Conservation (phyloP, 164 flowering plant species). For the Chimonanthus salicifolius region DNA sequence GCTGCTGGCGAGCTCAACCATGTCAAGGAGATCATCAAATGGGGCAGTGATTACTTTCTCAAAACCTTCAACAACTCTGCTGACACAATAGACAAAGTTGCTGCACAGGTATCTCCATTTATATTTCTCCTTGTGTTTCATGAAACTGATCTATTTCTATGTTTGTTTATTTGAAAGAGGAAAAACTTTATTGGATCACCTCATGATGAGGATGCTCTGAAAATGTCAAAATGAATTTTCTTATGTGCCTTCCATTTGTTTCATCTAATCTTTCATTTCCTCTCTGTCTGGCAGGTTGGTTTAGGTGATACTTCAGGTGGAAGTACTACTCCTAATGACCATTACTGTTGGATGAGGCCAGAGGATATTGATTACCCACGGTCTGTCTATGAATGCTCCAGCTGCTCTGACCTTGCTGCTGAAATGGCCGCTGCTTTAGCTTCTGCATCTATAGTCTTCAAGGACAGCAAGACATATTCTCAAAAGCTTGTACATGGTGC, state of each 20-base stretch:
- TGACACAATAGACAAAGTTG: slow-evolving; percentile 52
- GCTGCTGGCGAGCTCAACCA: slow-evolving; percentile 85
- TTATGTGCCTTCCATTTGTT: neutral
- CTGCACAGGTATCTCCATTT: slow-evolving; percentile 51
- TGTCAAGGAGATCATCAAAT: slow-evolving; percentile 79
- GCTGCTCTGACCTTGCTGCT: slow-evolving; percentile 92
- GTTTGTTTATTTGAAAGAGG: neutral
- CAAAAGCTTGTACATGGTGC: slow-evolving; percentile 97
- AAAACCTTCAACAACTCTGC: slow-evolving; percentile 83
- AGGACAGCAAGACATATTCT: slow-evolving; percentile 87
- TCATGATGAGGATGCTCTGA: slow-evolving; percentile 1
- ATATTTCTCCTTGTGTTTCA: neutral
- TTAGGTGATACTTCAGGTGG: slow-evolving; percentile 65
- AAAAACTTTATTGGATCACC: neutral
- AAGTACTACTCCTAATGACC: slow-evolving; percentile 62
- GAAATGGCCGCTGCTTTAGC: slow-evolving; percentile 99
- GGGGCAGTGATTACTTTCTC: slow-evolving; percentile 93
- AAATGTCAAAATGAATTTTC: neutral
- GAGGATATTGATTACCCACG: slow-evolving; percentile 88
- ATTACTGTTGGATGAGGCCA: slow-evolving; percentile 96
- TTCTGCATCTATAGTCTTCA: slow-evolving; percentile 93
- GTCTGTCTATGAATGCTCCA: slow-evolving; percentile 53
- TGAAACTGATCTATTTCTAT: neutral
- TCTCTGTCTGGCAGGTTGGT: slow-evolving; percentile 51
- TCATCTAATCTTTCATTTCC: neutral